These are phyloP conservation scores for Macrolepiota albuminosa DNA, from an alignment of 768 basidiomycete genomes.

Conservation along the genomic window DNA sequence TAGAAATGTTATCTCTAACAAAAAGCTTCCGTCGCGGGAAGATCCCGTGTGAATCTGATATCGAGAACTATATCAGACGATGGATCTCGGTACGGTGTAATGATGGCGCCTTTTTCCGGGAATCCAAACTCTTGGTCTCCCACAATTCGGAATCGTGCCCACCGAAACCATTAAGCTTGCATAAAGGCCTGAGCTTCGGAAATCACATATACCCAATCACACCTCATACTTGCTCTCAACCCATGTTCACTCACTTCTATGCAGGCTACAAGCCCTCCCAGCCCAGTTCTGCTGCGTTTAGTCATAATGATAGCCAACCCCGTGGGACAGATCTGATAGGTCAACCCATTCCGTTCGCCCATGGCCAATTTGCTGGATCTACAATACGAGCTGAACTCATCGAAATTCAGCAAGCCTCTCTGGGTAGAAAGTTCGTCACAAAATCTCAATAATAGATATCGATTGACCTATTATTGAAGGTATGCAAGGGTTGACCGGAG, in stretches of 20 bases:
- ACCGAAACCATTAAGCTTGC: conserved; percentile 2
- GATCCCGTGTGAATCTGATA: conserved; percentile 7
- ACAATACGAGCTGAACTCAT: conserved; percentile 49
- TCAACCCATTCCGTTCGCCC: conserved; percentile 47
- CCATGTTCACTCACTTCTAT: conserved; percentile 15
- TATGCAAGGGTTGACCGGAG: conserved; percentile 59
- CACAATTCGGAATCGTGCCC: conserved; percentile 6
- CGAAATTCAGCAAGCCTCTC: conserved; percentile 61
- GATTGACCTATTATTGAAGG: conserved; percentile 26
- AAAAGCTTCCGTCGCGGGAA: conserved; percentile 3
- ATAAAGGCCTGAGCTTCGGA: conserved; percentile 10
- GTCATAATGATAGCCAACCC: conserved; percentile 11
- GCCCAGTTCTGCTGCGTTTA: conserved; percentile 3
- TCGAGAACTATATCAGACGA: conserved; percentile 5
- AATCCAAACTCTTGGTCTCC: conserved; percentile 9
- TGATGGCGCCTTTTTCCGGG: conserved; percentile 18
- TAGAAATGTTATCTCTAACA: not conserved
- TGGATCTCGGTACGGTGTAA: conserved; percentile 2
- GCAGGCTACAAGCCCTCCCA: conserved; percentile 7
- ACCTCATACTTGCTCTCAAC: not conserved
- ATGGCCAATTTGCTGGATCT: conserved; percentile 58
- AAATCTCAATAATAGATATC: conserved; percentile 1
- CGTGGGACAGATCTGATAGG: conserved; percentile 34
- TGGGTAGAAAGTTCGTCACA: conserved; percentile 55
- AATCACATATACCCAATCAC: not conserved